A percentile compares a stretch with the other conserved stretches of the same genome.
Evolutionary conservation across 441 rosid genomes (phyloP).

Genomic region (Aleurites moluccanus): DNA sequence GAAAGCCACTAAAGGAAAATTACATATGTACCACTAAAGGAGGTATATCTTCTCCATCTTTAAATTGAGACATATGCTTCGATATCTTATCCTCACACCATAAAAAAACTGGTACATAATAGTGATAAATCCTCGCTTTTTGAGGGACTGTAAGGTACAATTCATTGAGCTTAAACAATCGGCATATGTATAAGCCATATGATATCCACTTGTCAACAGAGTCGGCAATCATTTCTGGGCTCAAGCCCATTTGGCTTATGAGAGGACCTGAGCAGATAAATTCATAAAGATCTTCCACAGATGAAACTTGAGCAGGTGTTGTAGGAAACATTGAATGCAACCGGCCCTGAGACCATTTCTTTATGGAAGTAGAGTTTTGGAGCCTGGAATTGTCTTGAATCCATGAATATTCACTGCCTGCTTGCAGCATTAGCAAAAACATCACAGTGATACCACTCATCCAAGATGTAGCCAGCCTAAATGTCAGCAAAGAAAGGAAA

Average conservation of each 20-base stretch:
- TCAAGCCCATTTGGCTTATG: slow-evolving; percentile 55
- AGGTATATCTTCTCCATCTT: slow-evolving; percentile 68
- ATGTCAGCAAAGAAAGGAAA: background rate
- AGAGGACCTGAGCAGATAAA: slow-evolving; percentile 92
- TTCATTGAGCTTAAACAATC: slow-evolving; percentile 71
- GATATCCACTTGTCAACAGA: slow-evolving; percentile 79
- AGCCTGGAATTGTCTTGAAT: slow-evolving; percentile 42
- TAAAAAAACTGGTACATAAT: slow-evolving; percentile 81
- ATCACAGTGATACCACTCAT: background rate
- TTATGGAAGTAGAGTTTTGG: slow-evolving; percentile 23
- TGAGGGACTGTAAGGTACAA: slow-evolving; percentile 62
- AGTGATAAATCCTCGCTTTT: slow-evolving; percentile 83
- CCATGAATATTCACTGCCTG: slow-evolving; percentile 61
- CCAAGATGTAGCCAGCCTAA: background rate
- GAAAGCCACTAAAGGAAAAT: slow-evolving; percentile 1
- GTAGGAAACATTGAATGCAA: slow-evolving; percentile 42
- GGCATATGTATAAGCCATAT: slow-evolving; percentile 61
- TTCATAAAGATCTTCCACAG: slow-evolving; percentile 68
- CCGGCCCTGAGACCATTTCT: slow-evolving; percentile 26
- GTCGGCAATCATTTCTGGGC: slow-evolving; percentile 58
- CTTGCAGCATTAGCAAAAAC: slow-evolving; percentile 11
- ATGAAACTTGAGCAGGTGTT: slow-evolving; percentile 60
- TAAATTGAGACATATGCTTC: slow-evolving; percentile 51
- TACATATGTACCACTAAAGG: slow-evolving; percentile 73
- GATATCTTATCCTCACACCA: slow-evolving; percentile 89